Conservation (phyloP, 345 rosid species). For the Arabidopsis suecica region DNA sequence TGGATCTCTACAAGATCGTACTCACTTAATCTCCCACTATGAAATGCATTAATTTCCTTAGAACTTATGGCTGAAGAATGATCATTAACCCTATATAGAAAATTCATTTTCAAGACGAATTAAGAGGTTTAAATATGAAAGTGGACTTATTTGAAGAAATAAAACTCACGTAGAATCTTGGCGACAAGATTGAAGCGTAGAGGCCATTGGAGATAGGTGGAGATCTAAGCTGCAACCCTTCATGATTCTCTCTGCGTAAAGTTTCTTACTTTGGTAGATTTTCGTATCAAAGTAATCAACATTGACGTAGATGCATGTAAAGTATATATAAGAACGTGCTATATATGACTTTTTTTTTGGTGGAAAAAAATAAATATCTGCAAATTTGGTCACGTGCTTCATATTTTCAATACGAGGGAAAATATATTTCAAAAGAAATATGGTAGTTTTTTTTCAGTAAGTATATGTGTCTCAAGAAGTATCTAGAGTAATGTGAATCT, state of each 20-base stretch:
- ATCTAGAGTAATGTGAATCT: slow-evolving; percentile 17
- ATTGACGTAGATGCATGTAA: slow-evolving; percentile 18
- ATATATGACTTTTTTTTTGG: background rate
- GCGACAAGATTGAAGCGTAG: slow-evolving; percentile 33
- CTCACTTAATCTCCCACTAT: background rate
- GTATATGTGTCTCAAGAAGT: background rate
- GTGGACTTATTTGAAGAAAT: background rate
- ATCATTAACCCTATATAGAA: slow-evolving; percentile 4
- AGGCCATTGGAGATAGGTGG: slow-evolving; percentile 39
- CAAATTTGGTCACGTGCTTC: slow-evolving; percentile 44
- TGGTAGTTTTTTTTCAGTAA: background rate
- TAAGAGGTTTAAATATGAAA: background rate
- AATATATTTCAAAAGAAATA: background rate
- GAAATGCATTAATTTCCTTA: slow-evolving; percentile 18
- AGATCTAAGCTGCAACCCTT: slow-evolving; percentile 39
- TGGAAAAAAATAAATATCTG: slow-evolving; percentile 41
- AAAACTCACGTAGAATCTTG: slow-evolving; percentile 30
- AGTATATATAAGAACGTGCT: slow-evolving; percentile 34
- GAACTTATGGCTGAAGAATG: background rate
- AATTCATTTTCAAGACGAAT: background rate
- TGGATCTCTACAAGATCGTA: slow-evolving; percentile 41
- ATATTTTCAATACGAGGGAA: slow-evolving; percentile 32
- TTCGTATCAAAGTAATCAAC: slow-evolving; percentile 27
- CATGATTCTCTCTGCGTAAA: slow-evolving; percentile 24
- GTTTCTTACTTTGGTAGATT: slow-evolving; percentile 27